A percentile compares a stretch with the other conserved stretches of the same genome.
Conservation (phyloP, 345 rosid genomes). For the Lepidium aucheri region DNA sequence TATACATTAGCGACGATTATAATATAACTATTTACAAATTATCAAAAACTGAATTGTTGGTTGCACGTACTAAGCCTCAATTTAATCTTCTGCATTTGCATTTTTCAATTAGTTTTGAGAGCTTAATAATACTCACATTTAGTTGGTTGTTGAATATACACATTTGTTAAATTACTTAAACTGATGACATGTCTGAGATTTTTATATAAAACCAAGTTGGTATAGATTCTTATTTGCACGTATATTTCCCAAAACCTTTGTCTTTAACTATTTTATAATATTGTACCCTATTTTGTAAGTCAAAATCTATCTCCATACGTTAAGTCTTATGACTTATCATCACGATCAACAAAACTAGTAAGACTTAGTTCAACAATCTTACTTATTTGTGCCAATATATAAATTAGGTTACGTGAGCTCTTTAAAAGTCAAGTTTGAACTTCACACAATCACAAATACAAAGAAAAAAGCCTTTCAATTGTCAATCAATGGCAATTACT, state of each 20-base stretch:
- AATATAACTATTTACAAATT: no score
- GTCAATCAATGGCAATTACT: slow-evolving; percentile 17
- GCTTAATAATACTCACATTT: slow-evolving; percentile 2
- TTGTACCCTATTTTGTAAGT: slow-evolving; percentile 8
- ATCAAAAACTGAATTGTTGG: slow-evolving; percentile 17
- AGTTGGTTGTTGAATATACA: slow-evolving; percentile 7
- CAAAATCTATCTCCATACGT: slow-evolving; percentile 3
- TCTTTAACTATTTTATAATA: background rate
- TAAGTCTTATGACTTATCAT: background rate
- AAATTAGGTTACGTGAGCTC: background rate
- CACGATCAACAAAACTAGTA: slow-evolving; percentile 12
- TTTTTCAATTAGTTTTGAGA: background rate
- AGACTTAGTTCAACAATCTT: slow-evolving; percentile 8
- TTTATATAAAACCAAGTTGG: background rate
- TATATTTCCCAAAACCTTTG: slow-evolving; percentile 5
- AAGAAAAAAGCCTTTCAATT: background rate
- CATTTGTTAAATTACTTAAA: background rate
- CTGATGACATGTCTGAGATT: background rate
- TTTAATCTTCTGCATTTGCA: background rate
- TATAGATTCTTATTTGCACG: slow-evolving; percentile 14
- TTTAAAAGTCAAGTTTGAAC: background rate
- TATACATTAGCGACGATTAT: no score
- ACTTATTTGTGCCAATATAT: background rate
- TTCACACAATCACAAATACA: background rate
- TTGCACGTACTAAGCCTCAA: slow-evolving; percentile 13